A percentile compares a stretch with the other conserved stretches of the same genome.
These are phyloP conservation scores for Salinomyces thailandicus DNA, from an alignment of 2,329 filamentous ascomycete genomes.

Conservation along the genomic window DNA sequence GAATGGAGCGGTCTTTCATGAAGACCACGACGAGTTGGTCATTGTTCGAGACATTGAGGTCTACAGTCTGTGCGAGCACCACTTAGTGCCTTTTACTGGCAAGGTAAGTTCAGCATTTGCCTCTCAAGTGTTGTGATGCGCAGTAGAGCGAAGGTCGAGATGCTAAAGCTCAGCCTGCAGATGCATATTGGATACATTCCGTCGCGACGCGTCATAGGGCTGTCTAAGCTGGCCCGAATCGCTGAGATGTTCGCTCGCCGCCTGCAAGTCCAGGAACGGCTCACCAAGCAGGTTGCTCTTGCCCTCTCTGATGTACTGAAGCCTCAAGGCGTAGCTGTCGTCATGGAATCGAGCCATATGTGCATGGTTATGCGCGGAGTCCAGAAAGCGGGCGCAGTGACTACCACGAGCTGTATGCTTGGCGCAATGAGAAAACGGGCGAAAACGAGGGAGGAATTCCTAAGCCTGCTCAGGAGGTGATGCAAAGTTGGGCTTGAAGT, in stretches of 20 bases:
- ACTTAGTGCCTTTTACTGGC: constrained; percentile 89
- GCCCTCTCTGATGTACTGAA: constrained; percentile 88
- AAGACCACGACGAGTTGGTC: constrained; percentile 93
- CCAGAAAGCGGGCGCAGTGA: constrained; percentile 75
- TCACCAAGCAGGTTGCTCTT: constrained; percentile 92
- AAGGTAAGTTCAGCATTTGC: constrained; percentile 69
- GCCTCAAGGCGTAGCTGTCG: constrained; percentile 88
- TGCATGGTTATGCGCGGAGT: constrained; percentile 99
- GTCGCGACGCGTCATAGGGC: constrained; percentile 77
- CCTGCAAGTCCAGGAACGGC: constrained; percentile 88
- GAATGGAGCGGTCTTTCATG: constrained; percentile 88
- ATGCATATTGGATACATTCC: constrained; percentile 99
- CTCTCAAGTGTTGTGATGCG: too few species aligned
- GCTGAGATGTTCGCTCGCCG: constrained; percentile 93
- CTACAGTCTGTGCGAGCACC: constrained; percentile 91
- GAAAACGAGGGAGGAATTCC: constrained; percentile 91
- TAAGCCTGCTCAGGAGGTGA: constrained; percentile 50
- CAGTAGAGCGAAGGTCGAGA: too few species aligned
- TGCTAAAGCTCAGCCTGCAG: constrained; percentile 37
- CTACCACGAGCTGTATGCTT: constrained; percentile 95
- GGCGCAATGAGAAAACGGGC: constrained; percentile 86
- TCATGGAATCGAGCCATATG: constrained; percentile 92
- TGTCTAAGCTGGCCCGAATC: constrained; percentile 90
- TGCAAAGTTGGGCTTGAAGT: constrained; percentile 2
- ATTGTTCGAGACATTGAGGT: constrained; percentile 97